These are phyloP conservation scores for Knufia petricola DNA, from an alignment of 2,329 filamentous ascomycete genomes.

Conservation along the genomic window DNA sequence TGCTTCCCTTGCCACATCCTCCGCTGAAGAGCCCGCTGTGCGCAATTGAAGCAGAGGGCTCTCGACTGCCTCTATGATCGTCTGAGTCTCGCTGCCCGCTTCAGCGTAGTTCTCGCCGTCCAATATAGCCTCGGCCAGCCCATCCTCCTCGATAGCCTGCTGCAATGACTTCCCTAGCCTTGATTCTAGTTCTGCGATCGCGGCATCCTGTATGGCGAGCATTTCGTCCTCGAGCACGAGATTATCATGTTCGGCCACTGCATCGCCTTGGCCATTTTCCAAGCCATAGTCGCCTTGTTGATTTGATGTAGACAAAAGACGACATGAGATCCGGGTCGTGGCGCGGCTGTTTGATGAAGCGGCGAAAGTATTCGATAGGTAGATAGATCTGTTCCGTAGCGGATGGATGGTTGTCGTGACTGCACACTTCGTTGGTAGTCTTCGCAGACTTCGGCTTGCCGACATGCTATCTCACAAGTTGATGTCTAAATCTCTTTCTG, in stretches of 20 bases:
- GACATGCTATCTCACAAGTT: not conserved
- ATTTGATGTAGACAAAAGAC: not conserved
- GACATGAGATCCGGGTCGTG: not conserved
- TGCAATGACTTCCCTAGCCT: constrained; percentile 16
- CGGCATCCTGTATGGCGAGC: constrained; percentile 11
- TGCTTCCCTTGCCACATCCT: constrained; percentile 59
- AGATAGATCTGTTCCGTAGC: not conserved
- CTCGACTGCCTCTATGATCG: constrained; percentile 7
- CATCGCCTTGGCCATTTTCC: not conserved
- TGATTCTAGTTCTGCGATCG: constrained; percentile 14
- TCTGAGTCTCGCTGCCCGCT: not conserved
- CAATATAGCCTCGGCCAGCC: not conserved
- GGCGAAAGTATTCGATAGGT: not conserved
- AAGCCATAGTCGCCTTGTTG: too few species aligned
- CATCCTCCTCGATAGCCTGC: constrained; percentile 17
- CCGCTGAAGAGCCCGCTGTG: constrained; percentile 35
- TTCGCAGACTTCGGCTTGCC: not conserved
- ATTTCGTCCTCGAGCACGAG: constrained; percentile 6
- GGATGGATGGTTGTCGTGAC: not conserved
- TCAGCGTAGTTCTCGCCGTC: not conserved
- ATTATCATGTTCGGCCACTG: not conserved
- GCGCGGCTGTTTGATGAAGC: not conserved
- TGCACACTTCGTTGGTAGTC: not conserved
- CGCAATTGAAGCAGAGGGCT: constrained; percentile 12
- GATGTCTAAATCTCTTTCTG: too few species aligned